Percentiles rank a stretch among this genome's conserved stretches.
Conservation (phyloP, 2,329 filamentous ascomycete species). For the Aureobasidium namibiae region DNA sequence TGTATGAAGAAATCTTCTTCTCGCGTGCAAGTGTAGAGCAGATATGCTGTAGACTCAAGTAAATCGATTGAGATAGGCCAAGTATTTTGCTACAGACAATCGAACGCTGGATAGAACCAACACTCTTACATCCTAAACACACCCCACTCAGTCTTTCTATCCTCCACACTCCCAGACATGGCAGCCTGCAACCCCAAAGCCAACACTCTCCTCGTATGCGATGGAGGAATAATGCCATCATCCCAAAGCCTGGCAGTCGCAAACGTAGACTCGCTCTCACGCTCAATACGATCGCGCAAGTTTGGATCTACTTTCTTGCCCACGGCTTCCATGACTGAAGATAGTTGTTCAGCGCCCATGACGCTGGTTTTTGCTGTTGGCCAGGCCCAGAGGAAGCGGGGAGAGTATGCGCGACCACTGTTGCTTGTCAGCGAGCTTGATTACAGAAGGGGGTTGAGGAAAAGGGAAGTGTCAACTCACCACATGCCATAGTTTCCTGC, state of each 20-base stretch:
- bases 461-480: slow-evolving; percentile 34
- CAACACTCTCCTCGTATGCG: slow-evolving; percentile 41
- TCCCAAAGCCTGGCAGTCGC: slow-evolving; percentile 86
- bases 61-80: background rate
- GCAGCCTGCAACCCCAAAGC: slow-evolving; percentile 42
- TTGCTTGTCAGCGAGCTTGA: too few relatives aligned
- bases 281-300: slow-evolving; percentile 75
- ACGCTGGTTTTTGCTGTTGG: slow-evolving; percentile 93
- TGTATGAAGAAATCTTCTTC: background rate
- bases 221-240: slow-evolving; percentile 43
- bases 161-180: slow-evolving; percentile 26
- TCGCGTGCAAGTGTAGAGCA: background rate
- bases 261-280: slow-evolving; percentile 81
- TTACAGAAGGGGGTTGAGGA: too few relatives aligned
- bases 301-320: slow-evolving; percentile 74
- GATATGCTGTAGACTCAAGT: too few relatives aligned
- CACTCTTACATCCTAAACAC: slow-evolving; percentile 35
- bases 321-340: slow-evolving; percentile 89
- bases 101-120: too few relatives aligned
- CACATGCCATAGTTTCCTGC: slow-evolving; percentile 99
- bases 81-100: too few relatives aligned
- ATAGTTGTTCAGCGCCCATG: slow-evolving; percentile 91
- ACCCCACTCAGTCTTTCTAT: slow-evolving; percentile 29
- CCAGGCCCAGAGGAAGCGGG: slow-evolving; percentile 92
- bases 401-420: slow-evolving; percentile 82